Evolutionary conservation across 2,329 filamentous ascomycete species (phyloP).

Genomic region (Calonectria henricotiae): DNA sequence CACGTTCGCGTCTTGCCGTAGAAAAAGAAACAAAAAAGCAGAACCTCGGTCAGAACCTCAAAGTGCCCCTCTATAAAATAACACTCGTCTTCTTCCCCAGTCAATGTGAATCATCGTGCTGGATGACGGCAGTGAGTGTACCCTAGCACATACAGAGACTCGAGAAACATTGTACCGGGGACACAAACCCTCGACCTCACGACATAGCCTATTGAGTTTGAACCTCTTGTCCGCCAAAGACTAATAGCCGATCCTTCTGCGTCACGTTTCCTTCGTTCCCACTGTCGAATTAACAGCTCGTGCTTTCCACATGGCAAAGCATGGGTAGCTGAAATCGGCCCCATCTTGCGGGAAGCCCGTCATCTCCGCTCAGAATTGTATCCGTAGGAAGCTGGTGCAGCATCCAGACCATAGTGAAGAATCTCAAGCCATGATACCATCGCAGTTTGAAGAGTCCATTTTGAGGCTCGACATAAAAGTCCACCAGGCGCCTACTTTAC

Average conservation of each 20-base stretch:
- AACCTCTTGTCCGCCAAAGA: conserved; percentile 13
- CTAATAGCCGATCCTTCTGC: conserved; percentile 30
- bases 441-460: background rate
- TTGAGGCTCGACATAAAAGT: background rate
- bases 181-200: background rate
- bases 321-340: conserved; percentile 30
- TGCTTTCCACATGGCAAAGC: conserved; percentile 51
- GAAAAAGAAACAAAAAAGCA: conserved; percentile 1
- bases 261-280: conserved; percentile 39
- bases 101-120: conserved; percentile 25
- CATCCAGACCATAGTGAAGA: background rate
- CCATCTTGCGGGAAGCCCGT: conserved; percentile 10
- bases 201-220: conserved; percentile 21
- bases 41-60: background rate
- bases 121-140: conserved; percentile 22
- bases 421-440: conserved; percentile 2
- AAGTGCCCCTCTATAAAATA: background rate
- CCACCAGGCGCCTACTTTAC: background rate
- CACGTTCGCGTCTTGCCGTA: conserved; percentile 29
- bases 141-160: background rate
- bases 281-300: conserved; percentile 38
- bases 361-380: conserved; percentile 15
- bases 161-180: conserved; percentile 7
- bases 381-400: background rate
- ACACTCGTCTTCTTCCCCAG: background rate